Percentiles rank a stretch among this genome's conserved stretches.
phyloP scores from a whole-genome alignment of 2,329 filamentous ascomycete genomes.

The Fonsecaea pugnacius region DNA sequence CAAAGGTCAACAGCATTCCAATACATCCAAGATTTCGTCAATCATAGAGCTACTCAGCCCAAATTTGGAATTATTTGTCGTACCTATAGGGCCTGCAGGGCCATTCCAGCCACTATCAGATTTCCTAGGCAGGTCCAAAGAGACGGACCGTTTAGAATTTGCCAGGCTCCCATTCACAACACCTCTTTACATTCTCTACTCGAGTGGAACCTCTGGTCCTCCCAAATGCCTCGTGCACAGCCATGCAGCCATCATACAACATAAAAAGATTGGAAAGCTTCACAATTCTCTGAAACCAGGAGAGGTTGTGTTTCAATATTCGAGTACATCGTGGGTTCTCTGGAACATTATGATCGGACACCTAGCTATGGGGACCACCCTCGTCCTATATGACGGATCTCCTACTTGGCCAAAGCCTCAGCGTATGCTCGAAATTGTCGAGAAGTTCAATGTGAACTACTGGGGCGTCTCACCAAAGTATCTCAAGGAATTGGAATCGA shows the following conservation, averaged over 20 bases:
- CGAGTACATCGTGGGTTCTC: slow-evolving; percentile 52
- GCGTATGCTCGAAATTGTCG: slow-evolving; percentile 52
- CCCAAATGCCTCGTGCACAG: slow-evolving; percentile 86
- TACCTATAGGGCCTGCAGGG: slow-evolving; percentile 1
- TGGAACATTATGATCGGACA: slow-evolving; percentile 57
- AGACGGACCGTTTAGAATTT: slow-evolving; percentile 47
- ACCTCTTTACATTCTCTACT: slow-evolving; percentile 62
- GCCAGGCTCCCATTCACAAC: slow-evolving; percentile 69
- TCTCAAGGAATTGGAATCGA: slow-evolving; percentile 72
- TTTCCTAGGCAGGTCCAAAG: slow-evolving; percentile 40
- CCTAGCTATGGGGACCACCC: slow-evolving; percentile 63
- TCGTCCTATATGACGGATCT: slow-evolving; percentile 78
- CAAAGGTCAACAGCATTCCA: slow-evolving; percentile 23
- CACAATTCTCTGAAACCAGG: slow-evolving; percentile 51
- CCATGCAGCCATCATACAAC: slow-evolving; percentile 44
- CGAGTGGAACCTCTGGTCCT: slow-evolving; percentile 49
- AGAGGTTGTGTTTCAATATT: slow-evolving; percentile 53
- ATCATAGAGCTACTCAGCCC: slow-evolving; percentile 13
- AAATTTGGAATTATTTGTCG: slow-evolving; percentile 17
- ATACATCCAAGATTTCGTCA: slow-evolving; percentile 16
- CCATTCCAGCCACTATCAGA: slow-evolving; percentile 28
- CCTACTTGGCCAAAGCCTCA: slow-evolving; percentile 72
- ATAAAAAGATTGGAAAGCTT: slow-evolving; percentile 63
- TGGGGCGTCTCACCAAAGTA: slow-evolving; percentile 77
- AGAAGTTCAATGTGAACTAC: slow-evolving; percentile 62